Percentiles rank a stretch among this genome's conserved stretches.
These are phyloP conservation scores for Akanthomyces lecanii DNA, from an alignment of 2,329 filamentous ascomycete species.

Conservation along the genomic window DNA sequence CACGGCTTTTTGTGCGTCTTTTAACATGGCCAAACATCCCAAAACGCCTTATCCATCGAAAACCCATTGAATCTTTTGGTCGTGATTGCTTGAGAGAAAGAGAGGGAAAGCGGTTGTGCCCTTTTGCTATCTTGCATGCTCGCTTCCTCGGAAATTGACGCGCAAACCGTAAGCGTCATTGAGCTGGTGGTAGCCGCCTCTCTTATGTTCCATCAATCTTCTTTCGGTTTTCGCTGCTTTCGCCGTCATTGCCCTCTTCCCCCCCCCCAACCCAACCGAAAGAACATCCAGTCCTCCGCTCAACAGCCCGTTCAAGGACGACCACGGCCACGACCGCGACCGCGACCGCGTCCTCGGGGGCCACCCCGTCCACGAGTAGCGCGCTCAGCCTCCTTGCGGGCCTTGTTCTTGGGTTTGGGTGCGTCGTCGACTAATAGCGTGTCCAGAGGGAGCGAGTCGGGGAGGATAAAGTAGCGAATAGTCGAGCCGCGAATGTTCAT, in stretches of 20 bases:
- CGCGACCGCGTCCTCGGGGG: slow-evolving; percentile 50
- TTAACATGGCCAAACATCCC: slow-evolving; percentile 16
- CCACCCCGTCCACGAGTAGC: slow-evolving; percentile 49
- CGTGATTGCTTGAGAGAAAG: slow-evolving; percentile 1
- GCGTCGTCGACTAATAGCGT: slow-evolving; percentile 94
- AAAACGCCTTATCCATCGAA: slow-evolving; percentile 16
- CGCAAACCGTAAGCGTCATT: neutral
- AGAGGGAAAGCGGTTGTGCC: slow-evolving; percentile 1
- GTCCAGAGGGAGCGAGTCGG: slow-evolving; percentile 90
- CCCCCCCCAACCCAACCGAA: neutral
- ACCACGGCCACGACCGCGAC: slow-evolving; percentile 39
- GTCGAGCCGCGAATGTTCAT: slow-evolving; percentile 97
- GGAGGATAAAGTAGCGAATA: slow-evolving; percentile 94
- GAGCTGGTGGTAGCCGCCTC: neutral
- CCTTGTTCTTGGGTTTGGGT: slow-evolving; percentile 99
- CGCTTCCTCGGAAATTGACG: neutral
- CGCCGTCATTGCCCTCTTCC: neutral
- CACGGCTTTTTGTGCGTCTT: slow-evolving; percentile 10
- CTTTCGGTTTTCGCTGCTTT: neutral
- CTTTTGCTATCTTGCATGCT: slow-evolving; percentile 2
- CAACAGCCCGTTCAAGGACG: slow-evolving; percentile 21
- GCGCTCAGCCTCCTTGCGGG: slow-evolving; percentile 78
- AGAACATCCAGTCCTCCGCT: neutral
- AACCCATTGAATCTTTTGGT: slow-evolving; percentile 4
- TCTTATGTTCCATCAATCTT: neutral